Base-by-base conservation (phyloP, 2,329 filamentous ascomycete genomes). In the Rutstroemia sp. region DNA sequence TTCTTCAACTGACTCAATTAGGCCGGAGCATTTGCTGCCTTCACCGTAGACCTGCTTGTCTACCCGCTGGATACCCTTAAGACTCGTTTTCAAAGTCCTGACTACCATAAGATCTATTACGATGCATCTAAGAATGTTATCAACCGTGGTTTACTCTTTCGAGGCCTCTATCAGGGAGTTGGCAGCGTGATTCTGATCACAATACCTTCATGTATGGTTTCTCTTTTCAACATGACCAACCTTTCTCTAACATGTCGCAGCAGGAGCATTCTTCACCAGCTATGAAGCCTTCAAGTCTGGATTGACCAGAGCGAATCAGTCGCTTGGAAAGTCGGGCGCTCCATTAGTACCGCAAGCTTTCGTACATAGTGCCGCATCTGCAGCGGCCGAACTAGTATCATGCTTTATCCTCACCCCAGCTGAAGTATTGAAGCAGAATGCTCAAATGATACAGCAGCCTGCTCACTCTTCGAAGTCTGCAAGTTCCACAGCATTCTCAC, bases 381-480 rank as follows among this genome's bases (percentile, higher is more conserved):
- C 84, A 2, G 73, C 83, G 16, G 92, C 87, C 1, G 92, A 96
- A 72, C 80, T 91, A 63, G 88, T 90, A 3, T 92, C 89, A 5
- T 96, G 92, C 68, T 78, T 90, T 19, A 88, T 96, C 59, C 80
- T 96, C 38, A 92, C 91, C 0, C 92, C 91, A 0, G 89, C 90
- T 14, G 91, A 96, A 70, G 89, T 95, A 7, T 82, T 96, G 61
- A 96, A 96, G 73, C 91, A 95, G 69, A 96, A 96, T 71, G 90
- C 92, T 0, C 91, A 96, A 71, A 91, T 96, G 80, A 76, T 94
- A 0, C 75, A 75, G 21, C 66, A 60, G 9, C 67, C 65, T 14
- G 56, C 58, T 38, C 27, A 47, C 66, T 34, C 66, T 60, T 16
- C 61, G 41, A 39, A 38, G 39, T 56, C 65, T 66, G 55, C 69